Evolutionary conservation across 2,329 filamentous ascomycete genomes (phyloP).

Genomic region (Pseudocercospora fuligena): DNA sequence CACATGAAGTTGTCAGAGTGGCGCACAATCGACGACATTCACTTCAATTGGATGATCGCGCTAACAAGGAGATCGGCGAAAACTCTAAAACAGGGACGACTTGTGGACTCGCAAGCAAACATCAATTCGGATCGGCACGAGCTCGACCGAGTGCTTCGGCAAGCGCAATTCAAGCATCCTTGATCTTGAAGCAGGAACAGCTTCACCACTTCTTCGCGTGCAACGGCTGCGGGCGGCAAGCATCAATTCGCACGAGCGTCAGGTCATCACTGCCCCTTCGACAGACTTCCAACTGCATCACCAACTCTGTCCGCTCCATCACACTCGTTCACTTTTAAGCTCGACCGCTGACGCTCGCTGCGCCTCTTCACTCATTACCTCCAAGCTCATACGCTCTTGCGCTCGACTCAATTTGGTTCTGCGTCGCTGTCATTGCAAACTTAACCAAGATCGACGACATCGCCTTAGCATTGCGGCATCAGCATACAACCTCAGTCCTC

Average conservation of each 20-base stretch:
- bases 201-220: not conserved
- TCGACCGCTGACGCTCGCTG: constrained; percentile 3
- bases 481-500: not conserved
- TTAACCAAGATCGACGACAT: not conserved
- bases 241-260: constrained; percentile 5
- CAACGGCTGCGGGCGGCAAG: not conserved
- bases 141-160: constrained; percentile 4
- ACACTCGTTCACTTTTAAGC: constrained; percentile 13
- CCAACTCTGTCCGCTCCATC: not conserved
- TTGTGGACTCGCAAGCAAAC: too few species aligned
- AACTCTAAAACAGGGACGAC: not conserved
- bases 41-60: constrained; percentile 1
- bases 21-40: not conserved
- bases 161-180: not conserved
- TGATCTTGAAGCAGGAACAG: constrained; percentile 8
- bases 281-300: constrained; percentile 1
- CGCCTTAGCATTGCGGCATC: not conserved
- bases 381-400: not conserved
- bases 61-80: not conserved
- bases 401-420: not conserved
- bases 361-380: not conserved
- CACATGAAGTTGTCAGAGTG: not conserved
- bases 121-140: constrained; percentile 1
- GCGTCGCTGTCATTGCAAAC: not conserved
- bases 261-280: constrained; percentile 5